These are phyloP conservation scores for Sclerotinia trifoliorum DNA, from an alignment of 2,329 filamentous ascomycete species.

Conservation along the genomic window DNA sequence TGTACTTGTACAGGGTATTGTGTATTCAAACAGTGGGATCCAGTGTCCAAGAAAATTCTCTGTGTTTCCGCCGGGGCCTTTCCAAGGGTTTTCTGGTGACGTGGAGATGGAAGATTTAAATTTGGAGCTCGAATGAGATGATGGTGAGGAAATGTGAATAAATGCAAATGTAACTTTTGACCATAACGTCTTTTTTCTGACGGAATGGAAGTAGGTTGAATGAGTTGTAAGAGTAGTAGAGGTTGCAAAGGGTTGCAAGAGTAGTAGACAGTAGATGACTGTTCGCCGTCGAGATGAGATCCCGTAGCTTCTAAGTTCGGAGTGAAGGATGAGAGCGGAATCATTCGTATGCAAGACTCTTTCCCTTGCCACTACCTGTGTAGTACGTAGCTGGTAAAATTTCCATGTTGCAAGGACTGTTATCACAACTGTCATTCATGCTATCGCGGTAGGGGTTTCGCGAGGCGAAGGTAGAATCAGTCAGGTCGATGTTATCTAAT, in stretches of 20 bases:
- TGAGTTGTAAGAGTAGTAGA: neutral
- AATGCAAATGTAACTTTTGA: conserved; percentile 1
- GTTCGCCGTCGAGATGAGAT: neutral
- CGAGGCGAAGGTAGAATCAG: neutral
- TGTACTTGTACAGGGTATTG: conserved; percentile 8
- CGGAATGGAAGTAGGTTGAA: neutral
- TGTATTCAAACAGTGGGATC: conserved; percentile 1
- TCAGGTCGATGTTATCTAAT: neutral
- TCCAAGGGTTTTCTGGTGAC: neutral
- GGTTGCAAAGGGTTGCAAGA: too few species aligned
- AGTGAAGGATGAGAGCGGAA: neutral
- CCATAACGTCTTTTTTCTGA: neutral
- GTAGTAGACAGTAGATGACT: neutral
- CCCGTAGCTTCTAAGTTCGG: too few species aligned
- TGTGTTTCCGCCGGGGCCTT: neutral
- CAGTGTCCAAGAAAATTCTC: neutral
- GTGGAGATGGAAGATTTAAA: neutral
- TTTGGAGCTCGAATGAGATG: neutral
- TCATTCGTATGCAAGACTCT: neutral
- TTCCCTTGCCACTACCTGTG: neutral
- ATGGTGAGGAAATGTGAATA: neutral
- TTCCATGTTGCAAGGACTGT: neutral
- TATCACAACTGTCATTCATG: neutral
- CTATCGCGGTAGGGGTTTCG: conserved; percentile 7
- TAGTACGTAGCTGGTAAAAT: neutral